Evolutionary conservation across 805 yeast species (phyloP), one percentile per base, ranked within the genome.

Genomic region (Kodamaea fukazawae): DNA sequence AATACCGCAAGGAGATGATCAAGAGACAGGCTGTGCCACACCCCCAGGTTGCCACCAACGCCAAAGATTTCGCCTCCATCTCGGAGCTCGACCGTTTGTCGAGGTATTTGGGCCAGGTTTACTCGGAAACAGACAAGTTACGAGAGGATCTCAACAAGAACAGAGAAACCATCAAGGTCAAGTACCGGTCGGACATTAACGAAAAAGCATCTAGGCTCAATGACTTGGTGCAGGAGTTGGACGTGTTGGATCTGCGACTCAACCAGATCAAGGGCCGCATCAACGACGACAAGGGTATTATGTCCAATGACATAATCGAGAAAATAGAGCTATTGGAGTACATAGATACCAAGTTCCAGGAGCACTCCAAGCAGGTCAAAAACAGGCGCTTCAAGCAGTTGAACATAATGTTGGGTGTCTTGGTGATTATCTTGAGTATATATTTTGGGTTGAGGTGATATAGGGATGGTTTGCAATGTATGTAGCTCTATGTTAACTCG

Each of bases 321-420:
- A 61, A 60, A 43, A 45, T 68, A 34, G 60, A 59, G 28, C 40
- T 58, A 7, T 51, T 69, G 41, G 72, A 68, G 36, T 43, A 48
- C 16, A 50, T 69, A 5, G 58, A 61, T 32, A 43, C 46, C 11
- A 48, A 52, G 33, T 61, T 67, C 33, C 45, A 47, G 20, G 58
- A 57, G 34, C 57, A 63, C 41, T 51, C 65, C 17, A 49, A 42
- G 12, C 43, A 44, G 10, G 49, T 46, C 14, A 51, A 63, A 32
- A 51, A 51, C 20, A 51, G 57, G 28, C 53, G 67, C 18, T 54
- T 64, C 36, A 58, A 56, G 44, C 66, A 63, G 45, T 32, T 62
- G 27, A 50, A 52, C 29, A 43, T 56, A 2, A 44, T 47, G 3
- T 30, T 54, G 12, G 43, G 49, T 3, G 45, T 55, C 15, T 34